These are phyloP conservation scores for Scheffersomyces quercinus DNA, from an alignment of 1,139 yeast species.

Conservation along the genomic window DNA sequence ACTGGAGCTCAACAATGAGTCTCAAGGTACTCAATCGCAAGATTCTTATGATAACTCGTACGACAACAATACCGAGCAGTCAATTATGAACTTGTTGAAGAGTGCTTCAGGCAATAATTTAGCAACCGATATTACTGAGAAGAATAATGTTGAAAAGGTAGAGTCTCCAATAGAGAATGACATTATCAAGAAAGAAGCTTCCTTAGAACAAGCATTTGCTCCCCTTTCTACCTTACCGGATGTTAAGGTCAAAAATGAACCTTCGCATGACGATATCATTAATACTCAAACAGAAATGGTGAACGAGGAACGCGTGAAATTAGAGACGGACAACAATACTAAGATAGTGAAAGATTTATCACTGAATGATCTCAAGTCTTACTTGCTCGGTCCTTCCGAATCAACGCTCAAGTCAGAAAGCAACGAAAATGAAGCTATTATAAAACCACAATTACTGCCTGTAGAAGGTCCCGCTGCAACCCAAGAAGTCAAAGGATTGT, in stretches of 20 bases:
- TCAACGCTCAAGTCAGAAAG: background rate
- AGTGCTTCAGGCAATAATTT: conserved; percentile 13
- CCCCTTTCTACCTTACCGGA: no score
- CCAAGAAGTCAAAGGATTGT: no score
- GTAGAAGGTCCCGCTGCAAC: background rate
- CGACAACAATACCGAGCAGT: conserved; percentile 38
- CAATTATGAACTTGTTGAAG: conserved; percentile 42
- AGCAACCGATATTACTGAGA: background rate
- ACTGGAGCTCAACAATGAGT: background rate
- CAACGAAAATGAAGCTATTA: background rate
- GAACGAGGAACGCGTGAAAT: background rate
- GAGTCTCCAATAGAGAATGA: background rate
- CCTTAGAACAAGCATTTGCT: conserved; percentile 1
- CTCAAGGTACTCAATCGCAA: conserved; percentile 16
- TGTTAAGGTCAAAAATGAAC: background rate
- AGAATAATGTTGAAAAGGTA: background rate
- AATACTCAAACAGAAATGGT: background rate
- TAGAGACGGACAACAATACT: background rate
- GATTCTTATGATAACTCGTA: conserved; percentile 41
- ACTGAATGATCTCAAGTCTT: background rate
- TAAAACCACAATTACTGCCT: background rate
- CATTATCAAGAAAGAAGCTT: conserved; percentile 1
- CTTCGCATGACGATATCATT: background rate
- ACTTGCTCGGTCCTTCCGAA: background rate
- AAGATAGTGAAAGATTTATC: background rate